Conservation (phyloP, 2,329 filamentous ascomycete genomes). For the Claviceps sp. region DNA sequence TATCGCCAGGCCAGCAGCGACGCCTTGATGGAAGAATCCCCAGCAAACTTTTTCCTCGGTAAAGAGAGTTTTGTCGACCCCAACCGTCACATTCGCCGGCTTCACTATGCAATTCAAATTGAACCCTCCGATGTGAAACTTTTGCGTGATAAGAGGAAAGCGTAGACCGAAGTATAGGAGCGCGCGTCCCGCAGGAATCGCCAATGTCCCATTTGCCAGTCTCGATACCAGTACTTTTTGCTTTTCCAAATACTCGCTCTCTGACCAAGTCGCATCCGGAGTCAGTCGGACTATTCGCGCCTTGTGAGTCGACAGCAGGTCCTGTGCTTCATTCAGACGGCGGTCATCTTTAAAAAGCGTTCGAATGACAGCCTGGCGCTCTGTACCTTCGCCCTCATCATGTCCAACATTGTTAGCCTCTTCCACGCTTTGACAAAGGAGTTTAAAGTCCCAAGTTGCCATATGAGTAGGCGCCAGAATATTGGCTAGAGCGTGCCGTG, state of each 20-base stretch:
- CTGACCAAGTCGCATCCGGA: constrained; percentile 63
- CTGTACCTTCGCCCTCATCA: constrained; percentile 70
- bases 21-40: constrained; percentile 96
- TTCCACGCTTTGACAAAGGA: constrained; percentile 58
- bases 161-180: constrained; percentile 81
- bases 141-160: constrained; percentile 81
- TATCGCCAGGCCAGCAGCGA: constrained; percentile 83
- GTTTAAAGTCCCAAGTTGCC: constrained; percentile 59
- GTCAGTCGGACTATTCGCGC: constrained; percentile 66
- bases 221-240: constrained; percentile 84
- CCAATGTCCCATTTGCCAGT: constrained; percentile 75
- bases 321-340: constrained; percentile 73
- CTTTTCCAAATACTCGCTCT: constrained; percentile 77
- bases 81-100: constrained; percentile 80
- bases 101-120: constrained; percentile 86
- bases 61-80: constrained; percentile 76
- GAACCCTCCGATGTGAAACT: constrained; percentile 79
- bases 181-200: constrained; percentile 74
- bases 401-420: constrained; percentile 45
- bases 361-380: constrained; percentile 69
- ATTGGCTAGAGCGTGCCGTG: constrained; percentile 20
- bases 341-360: constrained; percentile 87
- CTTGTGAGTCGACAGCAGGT: constrained; percentile 73
- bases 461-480: constrained; percentile 46
- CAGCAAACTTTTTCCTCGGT: constrained; percentile 95